Conservation (phyloP, 352 stramenopile genomes). For the Phytophthora tubulina region DNA sequence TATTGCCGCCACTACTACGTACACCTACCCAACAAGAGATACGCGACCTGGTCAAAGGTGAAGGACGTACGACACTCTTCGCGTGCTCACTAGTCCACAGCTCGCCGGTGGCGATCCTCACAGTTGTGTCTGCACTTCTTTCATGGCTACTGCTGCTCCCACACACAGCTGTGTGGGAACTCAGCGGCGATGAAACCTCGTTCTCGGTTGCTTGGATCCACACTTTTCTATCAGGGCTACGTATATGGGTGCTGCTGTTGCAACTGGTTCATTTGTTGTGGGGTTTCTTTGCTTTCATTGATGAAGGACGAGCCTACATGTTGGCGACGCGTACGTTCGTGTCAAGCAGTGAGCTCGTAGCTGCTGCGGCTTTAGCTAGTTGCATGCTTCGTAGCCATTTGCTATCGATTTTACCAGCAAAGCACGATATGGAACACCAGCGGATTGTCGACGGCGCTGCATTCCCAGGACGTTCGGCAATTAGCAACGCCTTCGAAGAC, state of each 20-base stretch:
- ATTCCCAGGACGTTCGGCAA: constrained; percentile 36
- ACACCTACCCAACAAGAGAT: constrained; percentile 34
- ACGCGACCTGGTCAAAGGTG: constrained; percentile 24
- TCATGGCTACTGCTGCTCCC: constrained; percentile 71
- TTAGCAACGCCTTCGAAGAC: constrained; percentile 54
- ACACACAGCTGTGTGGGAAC: constrained; percentile 58
- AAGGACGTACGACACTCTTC: constrained; percentile 42
- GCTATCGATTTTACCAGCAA: constrained; percentile 35
- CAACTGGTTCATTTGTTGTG: constrained; percentile 41
- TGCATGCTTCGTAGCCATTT: constrained; percentile 33
- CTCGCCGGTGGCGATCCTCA: constrained; percentile 43
- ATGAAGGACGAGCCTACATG: constrained; percentile 49
- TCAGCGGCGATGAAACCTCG: constrained; percentile 34
- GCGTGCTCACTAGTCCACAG: constrained; percentile 58
- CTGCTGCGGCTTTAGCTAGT: constrained; percentile 21
- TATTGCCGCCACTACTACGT: constrained; percentile 28
- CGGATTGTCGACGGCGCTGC: constrained; percentile 36
- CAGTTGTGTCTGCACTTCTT: constrained; percentile 42
- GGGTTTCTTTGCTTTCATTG: constrained; percentile 40
- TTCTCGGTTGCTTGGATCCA: constrained; percentile 47
- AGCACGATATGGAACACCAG: constrained; percentile 48
- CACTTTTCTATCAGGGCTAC: constrained; percentile 49
- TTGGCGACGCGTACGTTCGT: constrained; percentile 46
- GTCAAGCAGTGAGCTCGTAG: constrained; percentile 48
- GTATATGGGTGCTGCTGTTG: constrained; percentile 50